Conservation (phyloP, 805 yeast species). For the Kazachstania martiniae region DNA sequence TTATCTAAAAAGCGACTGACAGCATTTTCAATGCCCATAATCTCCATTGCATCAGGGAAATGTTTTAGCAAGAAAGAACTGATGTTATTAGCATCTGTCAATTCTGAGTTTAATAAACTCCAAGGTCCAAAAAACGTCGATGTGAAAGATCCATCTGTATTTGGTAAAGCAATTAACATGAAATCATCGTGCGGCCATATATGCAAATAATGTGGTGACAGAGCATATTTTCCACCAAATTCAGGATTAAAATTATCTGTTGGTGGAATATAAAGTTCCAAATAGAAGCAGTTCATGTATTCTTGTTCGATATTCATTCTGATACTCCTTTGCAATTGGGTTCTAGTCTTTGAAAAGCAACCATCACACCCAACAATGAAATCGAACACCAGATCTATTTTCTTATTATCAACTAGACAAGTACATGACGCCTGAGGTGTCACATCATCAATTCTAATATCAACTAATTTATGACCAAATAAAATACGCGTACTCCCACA, state of each 20-base stretch:
- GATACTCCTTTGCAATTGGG: constrained; percentile 51
- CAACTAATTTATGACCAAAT: constrained; percentile 49
- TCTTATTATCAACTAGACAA: constrained; percentile 14
- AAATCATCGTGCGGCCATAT: constrained; percentile 84
- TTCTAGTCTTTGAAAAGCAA: constrained; percentile 62
- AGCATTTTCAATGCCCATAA: constrained; percentile 53
- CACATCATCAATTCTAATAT: constrained; percentile 27
- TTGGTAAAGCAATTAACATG: constrained; percentile 87
- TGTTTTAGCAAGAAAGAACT: constrained; percentile 43
- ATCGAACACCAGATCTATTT: constrained; percentile 31
- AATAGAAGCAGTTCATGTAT: constrained; percentile 72
- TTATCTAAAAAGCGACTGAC: constrained; percentile 40
- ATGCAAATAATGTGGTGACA: constrained; percentile 71
- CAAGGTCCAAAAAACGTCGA: constrained; percentile 84
- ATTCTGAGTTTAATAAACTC: constrained; percentile 41
- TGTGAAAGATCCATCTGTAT: constrained; percentile 77
- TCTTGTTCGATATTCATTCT: constrained; percentile 66
- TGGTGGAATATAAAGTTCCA: constrained; percentile 71
- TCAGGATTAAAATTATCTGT: constrained; percentile 23
- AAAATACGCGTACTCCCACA: constrained; percentile 17
- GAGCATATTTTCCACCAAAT: constrained; percentile 32
- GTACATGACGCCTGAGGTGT: constrained; percentile 7
- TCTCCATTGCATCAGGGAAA: constrained; percentile 64
- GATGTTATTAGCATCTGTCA: constrained; percentile 33
- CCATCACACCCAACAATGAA: constrained; percentile 82